Evolutionary conservation across 768 basidiomycete genomes (phyloP), one percentile per base, ranked within the genome.

Genomic region (Cyclocybe aegerita): DNA sequence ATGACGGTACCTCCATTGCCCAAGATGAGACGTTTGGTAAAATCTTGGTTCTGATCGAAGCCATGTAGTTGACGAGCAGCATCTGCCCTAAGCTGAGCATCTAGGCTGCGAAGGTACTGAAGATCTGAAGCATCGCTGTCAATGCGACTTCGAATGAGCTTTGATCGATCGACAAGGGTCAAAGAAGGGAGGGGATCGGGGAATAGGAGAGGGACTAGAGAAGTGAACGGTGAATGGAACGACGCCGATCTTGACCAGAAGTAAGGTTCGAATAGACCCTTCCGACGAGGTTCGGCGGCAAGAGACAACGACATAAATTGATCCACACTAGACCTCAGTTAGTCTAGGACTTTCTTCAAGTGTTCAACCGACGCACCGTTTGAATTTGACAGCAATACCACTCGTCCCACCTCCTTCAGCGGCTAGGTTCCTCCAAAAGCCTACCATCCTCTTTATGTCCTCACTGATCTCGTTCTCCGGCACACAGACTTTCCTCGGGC

Each of bases 271-370:
- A 88, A 91, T 1, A 86, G 67, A 7, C 87, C 86, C 62, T 78
- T 83, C n/a, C 83, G 75, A 15, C 84, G 78, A 6, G 88, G 82
- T 58, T 93, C 90, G 11, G 85, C 81, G 35, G 86, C 81, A 32
- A 90, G 65, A 2, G 90, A 92, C 14, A 90, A 72, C 0, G 86
- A 82, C 80, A 85, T 86, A 59, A 90, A 91, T 53, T 88, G 86
- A 17, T 88, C 88, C 53, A 87, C 70, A 7, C 86, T 90, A 55
- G n/a, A 43, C 50, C 45, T 40, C 37, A 15, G 17, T 46, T 17
- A 57, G 51, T 4, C 52, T 39, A 32, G 31, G 29, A 32, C 9
- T n/a, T 1, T 41, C n/a, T 16, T 33, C 10, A 17, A 44, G 52
- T 45, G 43, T 49, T 46, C 52, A 45, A 17, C 45, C 37, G 45